phyloP scores from a whole-genome alignment of 208 protist genomes.

The Wallacemonas collosoma region DNA sequence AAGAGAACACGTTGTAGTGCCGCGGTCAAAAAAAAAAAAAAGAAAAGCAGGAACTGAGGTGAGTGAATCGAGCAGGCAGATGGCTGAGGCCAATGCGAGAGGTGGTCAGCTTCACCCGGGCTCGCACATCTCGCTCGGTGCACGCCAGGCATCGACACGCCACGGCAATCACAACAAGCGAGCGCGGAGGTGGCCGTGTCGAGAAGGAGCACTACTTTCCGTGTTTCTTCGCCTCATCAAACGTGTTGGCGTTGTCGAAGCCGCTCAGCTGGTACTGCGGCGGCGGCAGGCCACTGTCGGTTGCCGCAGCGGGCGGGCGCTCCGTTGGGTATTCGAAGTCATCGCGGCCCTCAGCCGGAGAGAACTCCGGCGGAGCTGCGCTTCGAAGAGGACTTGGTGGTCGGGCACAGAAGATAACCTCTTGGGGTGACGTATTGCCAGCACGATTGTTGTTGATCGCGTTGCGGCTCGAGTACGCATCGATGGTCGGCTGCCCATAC shows the following conservation, averaged over 20 bases:
- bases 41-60: not conserved
- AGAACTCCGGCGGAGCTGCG: not conserved
- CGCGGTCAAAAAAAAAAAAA: constrained; percentile 3
- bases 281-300: not conserved
- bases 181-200: not conserved
- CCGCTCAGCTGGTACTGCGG: constrained; percentile 18
- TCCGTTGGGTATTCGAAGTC: constrained; percentile 8
- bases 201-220: not conserved
- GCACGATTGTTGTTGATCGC: not conserved
- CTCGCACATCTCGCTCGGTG: not conserved
- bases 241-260: constrained; percentile 1
- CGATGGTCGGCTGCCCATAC: not conserved
- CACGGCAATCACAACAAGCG: not conserved
- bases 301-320: not conserved
- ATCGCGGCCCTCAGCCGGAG: constrained; percentile 3
- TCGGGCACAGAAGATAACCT: not conserved
- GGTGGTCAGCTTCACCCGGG: not conserved
- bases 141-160: not conserved
- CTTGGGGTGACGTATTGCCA: not conserved
- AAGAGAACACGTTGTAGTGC: no score
- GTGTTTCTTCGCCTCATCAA: constrained; percentile 11
- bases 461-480: not conserved
- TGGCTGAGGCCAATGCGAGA: not conserved
- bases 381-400: not conserved
- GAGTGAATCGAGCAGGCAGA: not conserved